Base-by-base conservation (phyloP, 2,329 filamentous ascomycete genomes). In the Lachnellula cervina region DNA sequence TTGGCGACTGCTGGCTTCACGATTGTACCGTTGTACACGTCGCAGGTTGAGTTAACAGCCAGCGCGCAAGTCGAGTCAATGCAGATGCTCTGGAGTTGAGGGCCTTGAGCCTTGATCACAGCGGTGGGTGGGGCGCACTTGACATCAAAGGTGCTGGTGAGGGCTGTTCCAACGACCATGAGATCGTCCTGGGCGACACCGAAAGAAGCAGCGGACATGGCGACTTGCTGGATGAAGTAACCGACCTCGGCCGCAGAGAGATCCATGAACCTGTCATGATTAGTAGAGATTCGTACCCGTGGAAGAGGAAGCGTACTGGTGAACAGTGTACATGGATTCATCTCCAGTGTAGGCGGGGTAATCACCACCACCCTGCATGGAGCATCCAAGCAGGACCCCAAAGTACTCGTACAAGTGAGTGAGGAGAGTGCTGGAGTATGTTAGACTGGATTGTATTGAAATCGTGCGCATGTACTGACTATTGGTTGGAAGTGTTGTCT, bases 371-470 rank as follows among this genome's bases (percentile, higher is more conserved):
- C 77, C 77, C 67, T 79, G 76, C 65, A 70, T 59, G 51, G 76
- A 75, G 72, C 81, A 85, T 62, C 78, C 79, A 42, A 84, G 75
- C 21, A 86, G 74, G 23, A 72, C 72, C 50, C 80, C 82, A 66
- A 86, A 86, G 74, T 79, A 85, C 61, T 80, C 69, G 71, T 86
- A 85, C 38, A 86, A 72, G 64, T 85, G 82, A 45, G 80, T 84
- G 58, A 86, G 69, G 54, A 86, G 78, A 58, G 68, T 73, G 52
- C 74, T 68, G 46, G 38, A 43, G 1, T 9, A 4, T 19, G 40
- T 65, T 46, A 65, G 59, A 23, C 4, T 25, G 13, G 17, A 7
- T 9, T 17, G 11, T 2, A 28, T 14, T 6, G 5, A 35, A 32
- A 21, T 4, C 19, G 35, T 23, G 11, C 5, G 38, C 9, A n/a